These are phyloP conservation scores for Aethionema arabicum DNA, from an alignment of 345 rosid genomes.

Conservation along the genomic window DNA sequence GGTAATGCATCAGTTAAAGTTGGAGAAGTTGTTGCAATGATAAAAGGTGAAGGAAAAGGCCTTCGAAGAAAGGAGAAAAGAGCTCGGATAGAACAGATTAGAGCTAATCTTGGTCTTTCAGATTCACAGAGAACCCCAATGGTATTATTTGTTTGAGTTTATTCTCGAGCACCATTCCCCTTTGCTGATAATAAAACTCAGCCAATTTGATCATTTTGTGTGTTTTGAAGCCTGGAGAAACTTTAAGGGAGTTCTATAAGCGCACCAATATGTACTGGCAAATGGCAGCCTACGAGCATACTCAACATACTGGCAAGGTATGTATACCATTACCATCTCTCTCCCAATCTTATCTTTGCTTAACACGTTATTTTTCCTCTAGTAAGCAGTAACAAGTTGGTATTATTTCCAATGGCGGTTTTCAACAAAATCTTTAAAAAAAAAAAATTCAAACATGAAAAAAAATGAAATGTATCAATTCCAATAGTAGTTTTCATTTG, in stretches of 20 bases:
- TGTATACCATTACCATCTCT: slow-evolving; percentile 17
- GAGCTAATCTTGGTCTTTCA: slow-evolving; percentile 93
- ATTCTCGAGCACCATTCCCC: not conserved
- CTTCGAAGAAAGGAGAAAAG: slow-evolving; percentile 90
- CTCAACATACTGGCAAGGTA: slow-evolving; percentile 98
- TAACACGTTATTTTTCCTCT: not conserved
- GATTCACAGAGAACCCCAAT: slow-evolving; percentile 93
- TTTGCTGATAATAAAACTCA: slow-evolving; percentile 12
- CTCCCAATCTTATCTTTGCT: not conserved
- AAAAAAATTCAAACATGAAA: no score
- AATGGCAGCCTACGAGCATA: slow-evolving; percentile 98
- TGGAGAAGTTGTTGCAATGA: slow-evolving; percentile 86
- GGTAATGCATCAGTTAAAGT: slow-evolving; percentile 51
- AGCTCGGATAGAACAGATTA: slow-evolving; percentile 87
- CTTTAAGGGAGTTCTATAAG: slow-evolving; percentile 84
- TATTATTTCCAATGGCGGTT: no score
- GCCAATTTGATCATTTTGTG: slow-evolving; percentile 24
- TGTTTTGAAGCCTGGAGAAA: slow-evolving; percentile 86
- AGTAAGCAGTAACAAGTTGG: not conserved
- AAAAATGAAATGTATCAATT: no score
- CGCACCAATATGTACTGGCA: slow-evolving; percentile 97
- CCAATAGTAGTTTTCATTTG: no score
- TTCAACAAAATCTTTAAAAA: no score
- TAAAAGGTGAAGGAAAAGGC: slow-evolving; percentile 73
- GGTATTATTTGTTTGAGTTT: slow-evolving; percentile 41